Evolutionary conservation across 371 early-diverging fungal species (phyloP).

Genomic region (Mucor racemosus): DNA sequence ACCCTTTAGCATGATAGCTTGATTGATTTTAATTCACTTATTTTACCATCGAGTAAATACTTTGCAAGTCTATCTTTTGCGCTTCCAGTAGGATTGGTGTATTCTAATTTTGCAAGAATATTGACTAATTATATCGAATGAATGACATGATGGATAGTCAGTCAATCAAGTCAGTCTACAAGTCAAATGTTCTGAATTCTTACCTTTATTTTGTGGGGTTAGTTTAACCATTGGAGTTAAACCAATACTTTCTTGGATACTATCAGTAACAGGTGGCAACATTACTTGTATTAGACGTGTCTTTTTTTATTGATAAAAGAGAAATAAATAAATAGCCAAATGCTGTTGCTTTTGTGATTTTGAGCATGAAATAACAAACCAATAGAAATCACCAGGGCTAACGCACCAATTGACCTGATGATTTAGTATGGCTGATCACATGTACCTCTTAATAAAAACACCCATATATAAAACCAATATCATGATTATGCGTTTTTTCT

Average conservation of each 20-base stretch:
- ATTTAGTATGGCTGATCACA: constrained; percentile 11
- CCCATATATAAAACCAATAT: background rate
- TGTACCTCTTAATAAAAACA: background rate
- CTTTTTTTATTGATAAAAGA: background rate
- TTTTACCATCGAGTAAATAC: constrained; percentile 49
- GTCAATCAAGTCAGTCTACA: background rate
- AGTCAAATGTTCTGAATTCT: background rate
- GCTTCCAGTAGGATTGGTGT: constrained; percentile 73
- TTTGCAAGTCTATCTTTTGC: constrained; percentile 81
- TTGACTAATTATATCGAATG: constrained; percentile 38
- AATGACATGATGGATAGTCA: background rate
- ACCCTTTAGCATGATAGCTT: background rate
- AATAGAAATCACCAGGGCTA: constrained; percentile 4
- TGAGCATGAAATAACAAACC: constrained; percentile 5
- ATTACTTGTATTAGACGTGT: constrained; percentile 18
- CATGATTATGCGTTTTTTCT: constrained; percentile 19
- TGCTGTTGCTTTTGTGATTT: constrained; percentile 7
- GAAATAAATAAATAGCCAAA: background rate
- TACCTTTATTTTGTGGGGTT: constrained; percentile 32
- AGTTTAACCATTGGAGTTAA: constrained; percentile 45
- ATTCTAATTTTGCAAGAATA: constrained; percentile 76
- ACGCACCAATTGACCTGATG: constrained; percentile 12
- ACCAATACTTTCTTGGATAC: constrained; percentile 36
- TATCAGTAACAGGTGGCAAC: constrained; percentile 41
- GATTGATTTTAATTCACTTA: background rate